These are phyloP conservation scores for Yamadazyma diospyri DNA, from an alignment of 1,139 yeast genomes.

Conservation along the genomic window DNA sequence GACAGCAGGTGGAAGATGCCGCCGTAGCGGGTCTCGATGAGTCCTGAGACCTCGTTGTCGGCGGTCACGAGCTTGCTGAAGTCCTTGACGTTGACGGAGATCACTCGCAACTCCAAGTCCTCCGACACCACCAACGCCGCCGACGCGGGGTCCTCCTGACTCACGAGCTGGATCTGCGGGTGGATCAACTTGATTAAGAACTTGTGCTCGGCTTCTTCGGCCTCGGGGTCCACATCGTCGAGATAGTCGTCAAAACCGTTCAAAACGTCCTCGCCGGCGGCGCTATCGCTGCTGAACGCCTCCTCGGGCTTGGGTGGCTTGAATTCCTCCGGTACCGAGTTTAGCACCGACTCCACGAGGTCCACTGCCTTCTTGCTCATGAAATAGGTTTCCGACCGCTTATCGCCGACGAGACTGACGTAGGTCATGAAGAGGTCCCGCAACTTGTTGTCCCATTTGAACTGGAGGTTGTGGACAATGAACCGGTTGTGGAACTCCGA, in stretches of 20 bases:
- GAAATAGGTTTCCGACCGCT: slow-evolving; percentile 56
- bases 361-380: slow-evolving; percentile 71
- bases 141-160: slow-evolving; percentile 30
- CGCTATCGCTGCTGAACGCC: slow-evolving; percentile 16
- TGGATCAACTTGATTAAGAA: slow-evolving; percentile 40
- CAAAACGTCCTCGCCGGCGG: slow-evolving; percentile 31
- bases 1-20: slow-evolving; percentile 66
- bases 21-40: slow-evolving; percentile 72
- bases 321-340: slow-evolving; percentile 13
- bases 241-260: slow-evolving; percentile 32
- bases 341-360: slow-evolving; percentile 45
- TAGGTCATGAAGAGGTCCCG: slow-evolving; percentile 63
- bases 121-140: slow-evolving; percentile 60
- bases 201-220: slow-evolving; percentile 35
- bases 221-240: slow-evolving; percentile 22
- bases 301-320: slow-evolving; percentile 15
- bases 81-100: slow-evolving; percentile 51
- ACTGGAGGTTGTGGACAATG: slow-evolving; percentile 69
- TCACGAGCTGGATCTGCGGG: slow-evolving; percentile 42
- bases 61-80: slow-evolving; percentile 44
- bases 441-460: slow-evolving; percentile 75
- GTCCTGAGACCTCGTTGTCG: slow-evolving; percentile 34
- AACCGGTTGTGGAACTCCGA: slow-evolving; percentile 67
- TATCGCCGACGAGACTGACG: slow-evolving; percentile 54
- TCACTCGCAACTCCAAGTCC: slow-evolving; percentile 64